A percentile compares a stretch with the other conserved stretches of the same genome.
phyloP scores from a whole-genome alignment of 2,329 filamentous ascomycete genomes.

The Chrysoporthe austroafricana region DNA sequence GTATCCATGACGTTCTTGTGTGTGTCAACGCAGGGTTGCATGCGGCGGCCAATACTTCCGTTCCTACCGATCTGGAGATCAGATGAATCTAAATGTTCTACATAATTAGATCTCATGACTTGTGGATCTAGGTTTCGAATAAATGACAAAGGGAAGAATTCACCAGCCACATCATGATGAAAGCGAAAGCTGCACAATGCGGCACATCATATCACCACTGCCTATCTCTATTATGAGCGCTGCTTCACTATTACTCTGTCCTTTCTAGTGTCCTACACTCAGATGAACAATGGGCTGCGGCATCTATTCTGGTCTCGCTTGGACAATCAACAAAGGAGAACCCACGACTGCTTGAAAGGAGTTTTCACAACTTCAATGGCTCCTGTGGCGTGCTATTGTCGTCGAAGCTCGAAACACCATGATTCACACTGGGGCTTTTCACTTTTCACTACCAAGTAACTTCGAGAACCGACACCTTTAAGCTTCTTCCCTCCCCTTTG shows the following conservation, averaged over 20 bases:
- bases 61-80: background rate
- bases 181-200: background rate
- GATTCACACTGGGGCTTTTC: background rate
- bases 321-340: background rate
- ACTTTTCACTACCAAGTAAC: background rate
- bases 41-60: background rate
- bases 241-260: background rate
- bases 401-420: conserved; percentile 6
- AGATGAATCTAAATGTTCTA: background rate
- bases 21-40: background rate
- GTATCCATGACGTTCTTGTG: background rate
- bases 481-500: background rate
- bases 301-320: background rate
- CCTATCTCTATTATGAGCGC: background rate
- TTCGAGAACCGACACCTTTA: background rate
- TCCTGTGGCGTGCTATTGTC: conserved; percentile 8
- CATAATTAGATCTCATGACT: background rate
- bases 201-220: background rate
- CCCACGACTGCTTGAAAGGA: background rate
- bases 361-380: conserved; percentile 3
- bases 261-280: background rate
- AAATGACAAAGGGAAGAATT: too few species aligned
- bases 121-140: background rate
- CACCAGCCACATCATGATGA: background rate
- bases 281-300: background rate